Conservation (phyloP, 179 eudicot genomes). For the Beta macrorhiza region DNA sequence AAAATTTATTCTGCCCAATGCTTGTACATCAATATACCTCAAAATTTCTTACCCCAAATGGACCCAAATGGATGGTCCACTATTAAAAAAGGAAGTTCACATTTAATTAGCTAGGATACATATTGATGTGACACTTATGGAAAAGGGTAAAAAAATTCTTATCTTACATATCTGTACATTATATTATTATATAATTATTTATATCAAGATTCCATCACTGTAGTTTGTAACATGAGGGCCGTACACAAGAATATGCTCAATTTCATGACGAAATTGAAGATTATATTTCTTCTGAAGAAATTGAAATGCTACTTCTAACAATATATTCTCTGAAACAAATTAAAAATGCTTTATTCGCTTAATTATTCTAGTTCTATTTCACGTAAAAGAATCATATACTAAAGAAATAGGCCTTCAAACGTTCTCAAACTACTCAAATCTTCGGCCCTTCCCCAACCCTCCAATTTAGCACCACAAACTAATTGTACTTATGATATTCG, state of each 20-base stretch:
- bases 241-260: not conserved
- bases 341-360: no score
- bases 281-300: no score
- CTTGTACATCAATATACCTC: constrained; percentile 11
- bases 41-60: not conserved
- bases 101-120: not conserved
- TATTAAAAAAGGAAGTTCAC: not conserved
- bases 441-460: no score
- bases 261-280: not conserved
- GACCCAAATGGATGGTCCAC: constrained; percentile 12
- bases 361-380: no score
- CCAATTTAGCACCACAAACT: no score
- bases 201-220: constrained; percentile 6
- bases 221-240: not conserved
- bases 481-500: no score
- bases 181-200: not conserved
- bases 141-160: no score
- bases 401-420: no score
- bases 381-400: no score
- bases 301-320: no score
- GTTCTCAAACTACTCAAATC: no score
- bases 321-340: no score
- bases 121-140: not conserved
- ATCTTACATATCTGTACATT: not conserved
- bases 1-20: not conserved